Evolutionary conservation across 78 protist genomes (phyloP).

Genomic region (Tieghemostelium lacteum): DNA sequence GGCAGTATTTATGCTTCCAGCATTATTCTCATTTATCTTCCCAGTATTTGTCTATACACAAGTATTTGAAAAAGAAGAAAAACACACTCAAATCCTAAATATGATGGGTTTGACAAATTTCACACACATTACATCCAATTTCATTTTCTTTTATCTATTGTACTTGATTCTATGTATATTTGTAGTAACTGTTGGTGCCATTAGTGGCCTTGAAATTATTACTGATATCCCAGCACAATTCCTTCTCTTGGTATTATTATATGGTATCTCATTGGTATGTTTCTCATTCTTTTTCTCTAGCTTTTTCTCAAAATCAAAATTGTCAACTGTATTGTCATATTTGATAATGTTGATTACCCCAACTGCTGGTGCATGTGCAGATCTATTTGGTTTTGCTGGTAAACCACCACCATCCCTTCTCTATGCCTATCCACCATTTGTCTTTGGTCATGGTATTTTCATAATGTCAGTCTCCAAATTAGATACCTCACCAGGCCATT

Average conservation of each 20-base stretch:
- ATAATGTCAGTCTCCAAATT: neutral
- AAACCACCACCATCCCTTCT: neutral
- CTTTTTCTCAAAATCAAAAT: constrained; percentile 31
- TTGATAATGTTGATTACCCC: constrained; percentile 12
- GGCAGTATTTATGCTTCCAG: constrained; percentile 5
- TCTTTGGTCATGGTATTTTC: constrained; percentile 33
- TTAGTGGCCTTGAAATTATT: neutral
- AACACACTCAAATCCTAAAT: constrained; percentile 22
- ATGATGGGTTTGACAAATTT: constrained; percentile 52
- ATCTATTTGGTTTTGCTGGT: constrained; percentile 5
- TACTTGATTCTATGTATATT: neutral
- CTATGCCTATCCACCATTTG: constrained; percentile 45
- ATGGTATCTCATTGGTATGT: constrained; percentile 19
- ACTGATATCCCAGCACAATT: neutral
- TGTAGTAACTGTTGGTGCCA: neutral
- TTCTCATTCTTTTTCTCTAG: constrained; percentile 26
- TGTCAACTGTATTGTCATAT: neutral
- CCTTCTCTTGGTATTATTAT: neutral
- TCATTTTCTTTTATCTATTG: neutral
- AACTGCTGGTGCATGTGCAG: neutral
- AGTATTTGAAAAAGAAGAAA: constrained; percentile 44
- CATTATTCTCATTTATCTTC: constrained; percentile 24
- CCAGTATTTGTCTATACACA: constrained; percentile 52
- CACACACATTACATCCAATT: neutral
- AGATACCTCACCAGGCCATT: neutral